Percentiles rank a stretch among this genome's conserved stretches.
Evolutionary conservation across 176 grass and related monocot species (phyloP).

Genomic region (Rhipidocladum racemiflorum): DNA sequence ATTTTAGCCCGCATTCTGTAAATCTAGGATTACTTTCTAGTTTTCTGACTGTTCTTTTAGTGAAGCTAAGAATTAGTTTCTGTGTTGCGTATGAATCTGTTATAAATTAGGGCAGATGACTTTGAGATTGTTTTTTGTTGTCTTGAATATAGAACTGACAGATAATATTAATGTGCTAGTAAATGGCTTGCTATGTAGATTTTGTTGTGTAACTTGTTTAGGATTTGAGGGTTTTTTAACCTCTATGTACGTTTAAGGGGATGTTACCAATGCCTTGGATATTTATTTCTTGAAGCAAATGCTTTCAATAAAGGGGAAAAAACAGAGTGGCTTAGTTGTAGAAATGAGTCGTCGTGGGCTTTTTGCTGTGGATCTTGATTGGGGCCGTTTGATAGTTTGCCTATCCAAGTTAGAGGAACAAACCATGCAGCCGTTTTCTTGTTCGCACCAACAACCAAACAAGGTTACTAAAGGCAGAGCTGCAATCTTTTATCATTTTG

Average conservation of each 20-base stretch:
- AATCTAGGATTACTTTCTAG: constrained; percentile 15
- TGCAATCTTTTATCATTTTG: not conserved
- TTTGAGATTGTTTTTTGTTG: not conserved
- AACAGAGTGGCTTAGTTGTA: not conserved
- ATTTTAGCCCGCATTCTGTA: constrained; percentile 4
- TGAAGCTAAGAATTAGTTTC: not conserved
- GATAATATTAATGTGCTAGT: not conserved
- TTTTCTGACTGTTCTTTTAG: not conserved
- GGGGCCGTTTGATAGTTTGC: not conserved
- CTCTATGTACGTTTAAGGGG: not conserved
- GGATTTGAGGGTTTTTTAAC: not conserved
- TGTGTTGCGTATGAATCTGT: not conserved
- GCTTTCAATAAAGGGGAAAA: not conserved
- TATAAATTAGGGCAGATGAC: not conserved
- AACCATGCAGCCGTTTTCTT: constrained; percentile 4
- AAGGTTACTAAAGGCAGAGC: not conserved
- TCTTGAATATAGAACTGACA: not conserved
- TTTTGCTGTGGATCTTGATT: not conserved
- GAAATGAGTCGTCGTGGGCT: not conserved
- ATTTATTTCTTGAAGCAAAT: not conserved
- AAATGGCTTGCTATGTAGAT: not conserved
- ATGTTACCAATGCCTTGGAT: not conserved
- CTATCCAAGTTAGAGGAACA: not conserved
- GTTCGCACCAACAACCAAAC: not conserved
- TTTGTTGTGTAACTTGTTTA: not conserved